A percentile compares a stretch with the other conserved stretches of the same genome.
phyloP scores from a whole-genome alignment of 1,284 basidiomycete species.

The Cerioporus squamosus region DNA sequence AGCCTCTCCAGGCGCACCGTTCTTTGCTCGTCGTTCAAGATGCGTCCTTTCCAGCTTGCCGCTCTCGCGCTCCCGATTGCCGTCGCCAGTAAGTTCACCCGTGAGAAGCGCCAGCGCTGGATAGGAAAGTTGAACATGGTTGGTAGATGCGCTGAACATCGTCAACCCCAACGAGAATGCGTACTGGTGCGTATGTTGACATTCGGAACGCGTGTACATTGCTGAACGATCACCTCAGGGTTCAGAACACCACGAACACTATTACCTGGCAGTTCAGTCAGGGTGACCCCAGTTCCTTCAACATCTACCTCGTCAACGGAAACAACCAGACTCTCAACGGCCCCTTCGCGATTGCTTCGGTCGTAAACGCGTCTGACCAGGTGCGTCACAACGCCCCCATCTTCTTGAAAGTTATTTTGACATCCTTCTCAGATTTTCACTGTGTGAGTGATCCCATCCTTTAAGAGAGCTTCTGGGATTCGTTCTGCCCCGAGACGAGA shows the following conservation, averaged over 20 bases:
- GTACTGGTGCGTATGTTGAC: conserved; percentile 36
- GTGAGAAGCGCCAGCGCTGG: background rate
- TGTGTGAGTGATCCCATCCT: conserved; percentile 20
- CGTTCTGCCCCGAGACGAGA: background rate
- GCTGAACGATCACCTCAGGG: conserved; percentile 32
- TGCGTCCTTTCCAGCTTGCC: conserved; percentile 32
- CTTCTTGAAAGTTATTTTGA: too few relatives aligned
- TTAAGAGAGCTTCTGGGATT: background rate
- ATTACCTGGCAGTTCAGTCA: conserved; percentile 40
- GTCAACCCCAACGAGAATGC: conserved; percentile 33
- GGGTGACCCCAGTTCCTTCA: conserved; percentile 41
- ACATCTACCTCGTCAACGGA: conserved; percentile 39
- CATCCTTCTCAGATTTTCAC: conserved; percentile 22
- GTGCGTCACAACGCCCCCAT: conserved; percentile 19
- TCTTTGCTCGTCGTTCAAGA: conserved; percentile 16
- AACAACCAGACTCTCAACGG: conserved; percentile 42
- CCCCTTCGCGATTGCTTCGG: conserved; percentile 38
- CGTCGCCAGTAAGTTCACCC: conserved; percentile 33
- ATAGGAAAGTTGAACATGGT: background rate
- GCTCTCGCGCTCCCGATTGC: conserved; percentile 36
- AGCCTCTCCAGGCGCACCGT: conserved; percentile 19
- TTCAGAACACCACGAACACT: conserved; percentile 40
- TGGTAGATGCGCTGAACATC: conserved; percentile 36
- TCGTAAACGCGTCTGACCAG: conserved; percentile 37
- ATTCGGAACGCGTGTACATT: background rate